Base-by-base conservation (phyloP, 2,329 filamentous ascomycete species). In the Monosporascus sp. region DNA sequence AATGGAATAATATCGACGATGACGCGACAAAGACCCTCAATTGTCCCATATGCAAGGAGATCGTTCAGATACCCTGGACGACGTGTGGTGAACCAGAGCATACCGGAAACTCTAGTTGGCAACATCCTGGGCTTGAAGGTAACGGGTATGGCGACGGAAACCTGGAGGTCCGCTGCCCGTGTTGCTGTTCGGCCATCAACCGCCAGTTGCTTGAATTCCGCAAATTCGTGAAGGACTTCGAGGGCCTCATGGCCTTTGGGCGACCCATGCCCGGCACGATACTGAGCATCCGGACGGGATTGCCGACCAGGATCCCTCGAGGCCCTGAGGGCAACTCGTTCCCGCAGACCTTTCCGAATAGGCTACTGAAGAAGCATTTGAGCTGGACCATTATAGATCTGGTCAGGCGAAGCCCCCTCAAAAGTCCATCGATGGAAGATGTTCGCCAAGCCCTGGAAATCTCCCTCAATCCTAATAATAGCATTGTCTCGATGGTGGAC, bases 201-300 rank as follows among this genome's bases (percentile, higher is more conserved):
- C 82, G 85, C 59, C 78, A 87, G 47, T 70, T 74, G 2, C 74
- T 91, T 1, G 76, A 79, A n/a, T 77, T 85, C 2, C 74, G 68
- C 44, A 87, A 85, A 58, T 89, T 91, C 60, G 71, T 74, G 48
- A 68, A 66, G 15, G 86, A 91, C 60, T 68, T 79, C 6, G 65
- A 74, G 24, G 62, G 63, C 0, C 72, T 89, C 0, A 60, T 82
- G 3, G 55, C 68, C 3, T 60, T 74, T 3, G 60, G 74, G 15
- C 64, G 71, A 1, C 83, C 87, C 0, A 82, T 92, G 74, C 84
- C 86, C 0, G 87, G 88, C 1, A 91, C 87, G 0, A 66, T 90
- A 5, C 73, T 90, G 7, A 74, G 81, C 8, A 65, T 77, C 0
- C 66, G 70, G 1, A 74, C 63, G 0, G 88, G 87, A 0, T 67